Evolutionary conservation across 345 rosid genomes (phyloP).

Genomic region (Rubroshorea leprosula): DNA sequence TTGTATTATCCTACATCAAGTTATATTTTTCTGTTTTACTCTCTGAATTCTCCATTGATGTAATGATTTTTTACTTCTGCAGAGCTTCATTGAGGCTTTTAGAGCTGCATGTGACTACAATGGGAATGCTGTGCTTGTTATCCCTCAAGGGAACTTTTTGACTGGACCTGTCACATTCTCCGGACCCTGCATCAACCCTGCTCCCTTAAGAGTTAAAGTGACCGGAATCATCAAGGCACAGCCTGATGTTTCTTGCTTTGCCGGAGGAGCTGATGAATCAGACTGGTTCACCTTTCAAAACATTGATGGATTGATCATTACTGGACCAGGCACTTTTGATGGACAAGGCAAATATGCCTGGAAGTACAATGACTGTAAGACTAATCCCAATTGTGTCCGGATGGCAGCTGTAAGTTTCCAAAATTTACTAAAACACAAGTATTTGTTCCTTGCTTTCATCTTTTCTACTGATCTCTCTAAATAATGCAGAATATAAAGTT

Average conservation of each 20-base stretch:
- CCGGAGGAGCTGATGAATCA: neutral
- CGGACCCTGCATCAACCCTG: constrained; percentile 17
- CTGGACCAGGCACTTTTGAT: constrained; percentile 46
- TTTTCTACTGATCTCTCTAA: neutral
- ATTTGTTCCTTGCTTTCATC: too few relatives aligned
- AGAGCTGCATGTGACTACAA: constrained; percentile 12
- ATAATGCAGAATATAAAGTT: constrained; percentile 38
- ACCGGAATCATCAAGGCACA: constrained; percentile 10
- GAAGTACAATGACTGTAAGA: constrained; percentile 23
- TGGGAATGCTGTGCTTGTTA: constrained; percentile 13
- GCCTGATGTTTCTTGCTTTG: neutral
- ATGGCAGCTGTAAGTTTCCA: constrained; percentile 27
- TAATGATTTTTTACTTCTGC: neutral
- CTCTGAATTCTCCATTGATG: neutral
- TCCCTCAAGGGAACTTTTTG: constrained; percentile 11
- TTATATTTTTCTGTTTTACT: neutral
- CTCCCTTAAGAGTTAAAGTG: constrained; percentile 5
- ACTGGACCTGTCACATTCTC: constrained; percentile 6
- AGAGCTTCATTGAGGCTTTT: constrained; percentile 11
- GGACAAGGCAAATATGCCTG: constrained; percentile 49
- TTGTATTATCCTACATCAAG: neutral
- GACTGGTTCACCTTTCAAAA: constrained; percentile 19
- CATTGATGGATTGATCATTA: constrained; percentile 31
- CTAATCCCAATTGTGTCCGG: constrained; percentile 13
- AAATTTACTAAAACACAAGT: too few relatives aligned